Evolutionary conservation across 2,329 filamentous ascomycete species (phyloP), one percentile per base, ranked within the genome.

Genomic region (Leptodontidium sp.): DNA sequence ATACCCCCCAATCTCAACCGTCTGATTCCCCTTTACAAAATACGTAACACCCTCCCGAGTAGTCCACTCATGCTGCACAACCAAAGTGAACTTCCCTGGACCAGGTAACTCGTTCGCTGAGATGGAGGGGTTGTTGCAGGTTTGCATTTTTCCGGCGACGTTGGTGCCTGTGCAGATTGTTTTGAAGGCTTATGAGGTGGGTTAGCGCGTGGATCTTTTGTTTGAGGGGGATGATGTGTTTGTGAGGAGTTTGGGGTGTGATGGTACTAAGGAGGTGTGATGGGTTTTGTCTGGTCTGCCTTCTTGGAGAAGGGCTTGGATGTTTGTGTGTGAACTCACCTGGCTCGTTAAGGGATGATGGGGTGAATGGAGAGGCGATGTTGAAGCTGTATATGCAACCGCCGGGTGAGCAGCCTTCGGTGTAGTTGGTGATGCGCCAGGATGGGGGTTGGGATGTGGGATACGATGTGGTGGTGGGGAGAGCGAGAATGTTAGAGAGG

Each of bases 371-470:
- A n/a, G 52, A 65, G 0, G 35, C 38, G 38, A 59, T 59, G 57
- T 15, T 14, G 57, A 59, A 59, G 38, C 15, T 40, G 21, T 59
- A 59, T 21, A 59, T 4, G 57, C 57, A 59, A 1, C 57, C 57
- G 12, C 57, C 57, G 21, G 57, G 57, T 26, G 57, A 59, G 57
- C 57, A 59, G 21, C 57, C 57, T 43, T 59, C 57, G 24, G n/a
- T 59, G 57, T 26, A 59, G 21, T 59, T 59, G 8, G 57, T 24
- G 35, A 59, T 24, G 38, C 35, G 38, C 57, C 57, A 59, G 57
- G 47, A 24, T n/a, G 12, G 43, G 21, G n/a, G 11, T 24, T 5
- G n/a, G 53, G 5, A 40, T 9, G 57, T 45, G n/a, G 57, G 32
- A 17, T 40, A 43, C 9, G 38, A 26, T 5, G 21, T 6, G 24